Base-by-base conservation (phyloP, 805 yeast species). In the Tetrapisispora pingtungensis region DNA sequence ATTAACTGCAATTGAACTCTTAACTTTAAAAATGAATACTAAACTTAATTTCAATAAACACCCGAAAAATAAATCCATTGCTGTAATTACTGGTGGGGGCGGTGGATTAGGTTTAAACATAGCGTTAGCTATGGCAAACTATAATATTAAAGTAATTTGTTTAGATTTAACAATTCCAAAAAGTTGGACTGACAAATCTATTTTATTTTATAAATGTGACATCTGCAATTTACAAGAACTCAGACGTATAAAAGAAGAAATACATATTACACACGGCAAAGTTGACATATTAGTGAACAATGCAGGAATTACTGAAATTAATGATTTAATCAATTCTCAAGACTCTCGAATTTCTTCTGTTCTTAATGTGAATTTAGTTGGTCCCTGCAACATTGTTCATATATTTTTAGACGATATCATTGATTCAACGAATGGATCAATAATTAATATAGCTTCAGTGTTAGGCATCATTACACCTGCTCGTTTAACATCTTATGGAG, bases 401-500 rank as follows among this genome's bases (percentile, higher is more conserved):
- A 67, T 77, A 1, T 81, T 86, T 53, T 64, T 89, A 13, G 95
- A 96, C 0, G 75, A 66, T 34, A 85, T 90, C 90, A 49, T 84
- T 2, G 58, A 51, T 18, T 47, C 58, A 18, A 68, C 71, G 46
- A 66, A 90, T 37, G 96, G 97, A 0, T 84, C 79, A 58, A 71
- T 90, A 18, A 78, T 89, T 28, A 84, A 88, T 2, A 69, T 90
- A 33, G 86, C 94, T 0, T 86, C 96, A 0, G 88, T 85, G 0
- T 67, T 90, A 44, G 97, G 96, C 0, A 80, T 81, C 50, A 72
- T 84, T 70, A 74, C 93, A 0, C 97, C 97, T 0, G 89, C 95
- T 10, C 70, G 82, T 19, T 69, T 86, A 46, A 68, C 78, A 44
- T 84, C 84, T 0, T 90, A 90, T 57, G 96, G 96, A 0, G 96